Conservation (phyloP, 1,284 basidiomycete genomes). For the Neotropicomus parvogracilis region DNA sequence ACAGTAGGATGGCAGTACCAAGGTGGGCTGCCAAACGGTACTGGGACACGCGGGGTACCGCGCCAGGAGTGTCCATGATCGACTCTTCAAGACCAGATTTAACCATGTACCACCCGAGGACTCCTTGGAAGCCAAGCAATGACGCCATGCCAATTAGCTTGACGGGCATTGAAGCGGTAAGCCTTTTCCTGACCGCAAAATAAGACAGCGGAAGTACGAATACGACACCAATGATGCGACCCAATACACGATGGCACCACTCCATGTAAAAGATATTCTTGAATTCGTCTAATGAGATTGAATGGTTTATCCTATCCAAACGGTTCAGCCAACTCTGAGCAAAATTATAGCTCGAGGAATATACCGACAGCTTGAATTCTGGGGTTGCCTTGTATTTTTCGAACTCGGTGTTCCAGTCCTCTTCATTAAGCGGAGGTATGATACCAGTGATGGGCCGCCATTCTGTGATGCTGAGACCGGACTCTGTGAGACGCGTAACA, state of each 20-base stretch:
- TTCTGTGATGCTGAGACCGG: constrained; percentile 96
- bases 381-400: constrained; percentile 94
- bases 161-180: constrained; percentile 58
- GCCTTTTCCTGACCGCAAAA: constrained; percentile 68
- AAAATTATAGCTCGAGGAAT: background rate
- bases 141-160: constrained; percentile 70
- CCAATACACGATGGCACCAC: constrained; percentile 94
- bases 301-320: constrained; percentile 75
- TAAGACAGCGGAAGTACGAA: constrained; percentile 81
- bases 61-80: constrained; percentile 75
- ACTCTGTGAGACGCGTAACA: constrained; percentile 95
- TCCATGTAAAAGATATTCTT: constrained; percentile 99
- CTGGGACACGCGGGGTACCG: constrained; percentile 92
- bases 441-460: constrained; percentile 94
- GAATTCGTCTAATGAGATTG: constrained; percentile 86
- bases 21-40: constrained; percentile 96
- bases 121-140: constrained; percentile 87
- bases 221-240: constrained; percentile 81
- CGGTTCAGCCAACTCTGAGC: constrained; percentile 2
- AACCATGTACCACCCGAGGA: constrained; percentile 99
- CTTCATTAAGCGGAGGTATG: constrained; percentile 74
- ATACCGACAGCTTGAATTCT: constrained; percentile 89
- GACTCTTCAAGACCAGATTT: constrained; percentile 90
- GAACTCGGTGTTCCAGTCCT: constrained; percentile 89
- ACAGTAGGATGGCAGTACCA: constrained; percentile 85